These are phyloP conservation scores for Rhodamnia rubescens DNA, from an alignment of 345 rosid genomes.

Conservation along the genomic window DNA sequence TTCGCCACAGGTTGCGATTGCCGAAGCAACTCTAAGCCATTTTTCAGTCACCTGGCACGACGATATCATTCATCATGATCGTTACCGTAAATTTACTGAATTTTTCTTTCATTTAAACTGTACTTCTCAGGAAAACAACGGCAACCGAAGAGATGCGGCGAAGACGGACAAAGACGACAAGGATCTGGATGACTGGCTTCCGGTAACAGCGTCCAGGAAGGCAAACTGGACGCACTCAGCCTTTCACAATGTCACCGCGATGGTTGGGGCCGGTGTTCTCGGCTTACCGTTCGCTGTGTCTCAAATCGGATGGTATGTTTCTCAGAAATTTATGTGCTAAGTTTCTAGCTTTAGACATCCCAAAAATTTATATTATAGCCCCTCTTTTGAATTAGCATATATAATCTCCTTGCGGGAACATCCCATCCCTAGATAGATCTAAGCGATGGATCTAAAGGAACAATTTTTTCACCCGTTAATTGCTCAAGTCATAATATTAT, in stretches of 20 bases:
- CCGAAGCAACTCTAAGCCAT: not conserved
- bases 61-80: not conserved
- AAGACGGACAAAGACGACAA: conserved; percentile 23
- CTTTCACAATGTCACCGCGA: conserved; percentile 72
- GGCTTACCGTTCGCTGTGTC: conserved; percentile 66
- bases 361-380: not conserved
- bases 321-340: not conserved
- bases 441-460: not conserved
- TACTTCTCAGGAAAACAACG: not conserved
- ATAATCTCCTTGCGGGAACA: not conserved
- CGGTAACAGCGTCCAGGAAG: conserved; percentile 52
- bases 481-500: not conserved
- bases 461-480: not conserved
- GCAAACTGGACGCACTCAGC: conserved; percentile 68
- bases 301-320: conserved; percentile 33
- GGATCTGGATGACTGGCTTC: conserved; percentile 47
- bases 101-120: not conserved
- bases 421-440: not conserved
- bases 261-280: conserved; percentile 72
- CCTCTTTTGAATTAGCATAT: not conserved
- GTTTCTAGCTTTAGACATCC: not conserved
- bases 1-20: not conserved
- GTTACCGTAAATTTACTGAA: not conserved
- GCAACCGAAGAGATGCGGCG: not conserved
- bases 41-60: not conserved